phyloP scores from a whole-genome alignment of 2,329 filamentous ascomycete genomes.

The Cladosporium phlei region DNA sequence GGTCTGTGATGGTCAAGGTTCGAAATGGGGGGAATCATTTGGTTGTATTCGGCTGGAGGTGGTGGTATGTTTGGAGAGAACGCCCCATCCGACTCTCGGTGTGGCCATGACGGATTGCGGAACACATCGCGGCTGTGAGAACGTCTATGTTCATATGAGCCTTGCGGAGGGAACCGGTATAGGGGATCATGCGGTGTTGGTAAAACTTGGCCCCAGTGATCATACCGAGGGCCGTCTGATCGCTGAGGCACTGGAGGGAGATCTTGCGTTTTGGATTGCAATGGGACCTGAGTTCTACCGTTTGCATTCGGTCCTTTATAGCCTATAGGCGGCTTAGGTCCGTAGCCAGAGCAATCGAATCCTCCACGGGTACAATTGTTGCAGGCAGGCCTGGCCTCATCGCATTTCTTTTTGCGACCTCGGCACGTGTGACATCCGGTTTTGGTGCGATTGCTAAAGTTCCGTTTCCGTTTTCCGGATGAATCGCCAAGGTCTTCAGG shows the following conservation, averaged over 20 bases:
- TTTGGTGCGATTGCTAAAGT: slow-evolving; percentile 93
- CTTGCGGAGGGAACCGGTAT: not conserved
- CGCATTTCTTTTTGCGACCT: slow-evolving; percentile 94
- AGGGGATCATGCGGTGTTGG: not conserved
- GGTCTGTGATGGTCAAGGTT: slow-evolving; percentile 12
- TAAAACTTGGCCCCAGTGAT: slow-evolving; percentile 20
- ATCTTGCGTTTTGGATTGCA: slow-evolving; percentile 16
- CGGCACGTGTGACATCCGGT: slow-evolving; percentile 92
- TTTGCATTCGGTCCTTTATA: slow-evolving; percentile 10
- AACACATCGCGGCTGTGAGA: slow-evolving; percentile 18
- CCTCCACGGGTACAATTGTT: slow-evolving; percentile 87
- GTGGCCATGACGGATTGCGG: not conserved
- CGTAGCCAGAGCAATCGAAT: slow-evolving; percentile 89
- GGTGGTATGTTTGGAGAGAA: not conserved
- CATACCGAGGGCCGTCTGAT: slow-evolving; percentile 14
- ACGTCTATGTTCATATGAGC: slow-evolving; percentile 13
- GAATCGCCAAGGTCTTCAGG: slow-evolving; percentile 5
- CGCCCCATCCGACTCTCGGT: not conserved
- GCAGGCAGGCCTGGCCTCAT: slow-evolving; percentile 88
- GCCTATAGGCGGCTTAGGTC: slow-evolving; percentile 32
- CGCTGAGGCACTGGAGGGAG: not conserved
- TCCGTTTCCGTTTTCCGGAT: slow-evolving; percentile 61
- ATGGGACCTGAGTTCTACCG: slow-evolving; percentile 12
- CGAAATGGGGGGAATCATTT: not conserved
- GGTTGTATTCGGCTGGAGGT: slow-evolving; percentile 1